Base-by-base conservation (phyloP, 2,329 filamentous ascomycete species). In the Beauveria bassiana region DNA sequence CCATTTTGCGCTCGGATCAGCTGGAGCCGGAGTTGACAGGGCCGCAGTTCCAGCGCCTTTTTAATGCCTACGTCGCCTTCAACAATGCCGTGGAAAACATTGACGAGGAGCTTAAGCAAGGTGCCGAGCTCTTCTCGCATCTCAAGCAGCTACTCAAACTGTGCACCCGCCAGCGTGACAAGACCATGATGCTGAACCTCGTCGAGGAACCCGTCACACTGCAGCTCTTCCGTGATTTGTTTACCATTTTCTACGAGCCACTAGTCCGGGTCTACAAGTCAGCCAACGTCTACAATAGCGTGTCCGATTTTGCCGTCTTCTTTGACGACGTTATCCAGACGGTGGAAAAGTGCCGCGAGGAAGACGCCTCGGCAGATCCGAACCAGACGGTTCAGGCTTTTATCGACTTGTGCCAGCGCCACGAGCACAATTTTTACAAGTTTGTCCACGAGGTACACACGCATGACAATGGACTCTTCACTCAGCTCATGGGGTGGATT, bases 311-410 rank as follows among this genome's bases (percentile, higher is more conserved):
- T 77, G 90, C 93, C 0, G 81, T 86, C 45, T 99, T 99, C 69
- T 86, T 95, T 59, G 92, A 97, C 70, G 95, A 99, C 72, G 90
- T 93, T 72, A 96, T 98, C 67, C 83, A 85, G 82, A 84, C 87
- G 28, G 83, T 88, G 34, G 85, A 88, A 56, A 82, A 80, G 68
- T 87, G 85, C 68, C 79, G 84, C 62, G 84, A 87, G 64, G 83
- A 87, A 68, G 95, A 98, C 72, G 89, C 95, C 51, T 93, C 91
- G 2, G 92, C 93, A 1, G 95, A 99, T 72, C 95, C 95, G 5
- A 99, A 99, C 73, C 93, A 97, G 78, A 99, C 95, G 0, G 95
- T 99, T 1, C 95, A 99, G 73, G 89, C 92, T 18, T 99, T 99
- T 71, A 99, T 99, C 70, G 95, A 99, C 71, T 83, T 99, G 24